Evolutionary conservation across 805 yeast species (phyloP), one percentile per base, ranked within the genome.

Genomic region (Wickerhamomyces xylosicus): DNA sequence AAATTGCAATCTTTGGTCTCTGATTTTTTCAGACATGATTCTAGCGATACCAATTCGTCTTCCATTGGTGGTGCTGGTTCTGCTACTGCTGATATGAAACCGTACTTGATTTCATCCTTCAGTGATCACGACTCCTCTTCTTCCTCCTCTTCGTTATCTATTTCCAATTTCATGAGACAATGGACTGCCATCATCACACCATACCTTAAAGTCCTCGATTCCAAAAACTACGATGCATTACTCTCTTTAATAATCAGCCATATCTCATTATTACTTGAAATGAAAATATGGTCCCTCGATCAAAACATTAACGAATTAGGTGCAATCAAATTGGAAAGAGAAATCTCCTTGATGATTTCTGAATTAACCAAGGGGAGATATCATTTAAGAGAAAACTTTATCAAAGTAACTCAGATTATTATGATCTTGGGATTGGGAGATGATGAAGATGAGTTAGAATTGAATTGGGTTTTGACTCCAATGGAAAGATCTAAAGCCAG

Each of bases 361-460:
- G 81, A 80, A 41, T 71, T 85, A 5, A 79, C 95, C 36, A 79
- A 77, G 37, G 74, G 77, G 41, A 69, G 79, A 52, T 25, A 25
- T 58, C 71, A 72, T 28, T 62, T 87, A 48, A 67, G 96, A 43
- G 92, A 85, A 43, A 73, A 74, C 48, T 90, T 90, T 53, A 69
- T 82, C 7, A 67, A 86, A 42, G 77, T 86, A 5, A 86, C 95
- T 0, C 97, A 90, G 56, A 69, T 92, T 33, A 82, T 86, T 17
- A 72, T 85, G 66, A 66, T 86, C 34, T 65, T 87, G 32, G 92
- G 95, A 4, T 70, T 86, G 61, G 96, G 86, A 48, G 6, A 7
- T 4, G 33, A 31, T 16, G 89, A 83, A 42, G 79, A 71, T 38
- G 75, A 72, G 36, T 64, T 71, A 34, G 64, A 61, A 17, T 63